Percentiles rank a stretch among this genome's conserved stretches.
phyloP scores from a whole-genome alignment of 768 basidiomycete genomes.

The Trametes elegans region DNA sequence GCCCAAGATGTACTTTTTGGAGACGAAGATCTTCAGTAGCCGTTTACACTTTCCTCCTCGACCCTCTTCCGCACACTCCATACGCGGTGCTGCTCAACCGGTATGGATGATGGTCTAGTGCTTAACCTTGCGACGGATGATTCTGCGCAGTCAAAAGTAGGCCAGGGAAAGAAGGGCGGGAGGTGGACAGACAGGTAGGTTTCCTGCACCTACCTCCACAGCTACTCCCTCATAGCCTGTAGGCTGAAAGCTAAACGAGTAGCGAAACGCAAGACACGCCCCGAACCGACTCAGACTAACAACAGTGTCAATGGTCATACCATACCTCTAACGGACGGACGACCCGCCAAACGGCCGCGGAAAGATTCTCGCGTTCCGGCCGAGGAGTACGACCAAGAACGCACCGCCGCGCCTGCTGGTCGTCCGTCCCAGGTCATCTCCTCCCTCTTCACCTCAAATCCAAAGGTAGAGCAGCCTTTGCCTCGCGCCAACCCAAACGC shows the following conservation, averaged over 20 bases:
- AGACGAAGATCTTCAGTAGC: background rate
- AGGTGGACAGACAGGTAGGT: conserved; percentile 77
- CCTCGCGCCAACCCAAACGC: background rate
- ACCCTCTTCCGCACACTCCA: background rate
- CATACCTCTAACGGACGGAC: conserved; percentile 30
- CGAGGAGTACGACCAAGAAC: conserved; percentile 21
- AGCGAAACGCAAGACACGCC: conserved; percentile 54
- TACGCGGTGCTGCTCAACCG: background rate
- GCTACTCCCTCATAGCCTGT: conserved; percentile 19
- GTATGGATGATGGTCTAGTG: conserved; percentile 75
- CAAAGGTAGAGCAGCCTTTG: conserved; percentile 23
- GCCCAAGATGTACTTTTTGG: conserved; percentile 8
- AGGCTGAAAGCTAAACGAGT: conserved; percentile 77
- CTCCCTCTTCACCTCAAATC: conserved; percentile 31
- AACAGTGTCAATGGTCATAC: background rate
- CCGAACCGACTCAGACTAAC: conserved; percentile 27
- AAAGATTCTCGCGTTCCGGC: conserved; percentile 10
- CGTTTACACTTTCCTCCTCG: background rate
- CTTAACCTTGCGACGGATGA: conserved; percentile 55
- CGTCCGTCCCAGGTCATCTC: conserved; percentile 70
- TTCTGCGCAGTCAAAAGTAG: background rate
- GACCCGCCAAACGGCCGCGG: conserved; percentile 50
- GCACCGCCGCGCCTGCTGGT: conserved; percentile 23
- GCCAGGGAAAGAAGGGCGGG: conserved; percentile 50
- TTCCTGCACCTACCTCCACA: conserved; percentile 10